Conservation (phyloP, 2,329 filamentous ascomycete genomes). For the Coleophoma eucalyptorum region DNA sequence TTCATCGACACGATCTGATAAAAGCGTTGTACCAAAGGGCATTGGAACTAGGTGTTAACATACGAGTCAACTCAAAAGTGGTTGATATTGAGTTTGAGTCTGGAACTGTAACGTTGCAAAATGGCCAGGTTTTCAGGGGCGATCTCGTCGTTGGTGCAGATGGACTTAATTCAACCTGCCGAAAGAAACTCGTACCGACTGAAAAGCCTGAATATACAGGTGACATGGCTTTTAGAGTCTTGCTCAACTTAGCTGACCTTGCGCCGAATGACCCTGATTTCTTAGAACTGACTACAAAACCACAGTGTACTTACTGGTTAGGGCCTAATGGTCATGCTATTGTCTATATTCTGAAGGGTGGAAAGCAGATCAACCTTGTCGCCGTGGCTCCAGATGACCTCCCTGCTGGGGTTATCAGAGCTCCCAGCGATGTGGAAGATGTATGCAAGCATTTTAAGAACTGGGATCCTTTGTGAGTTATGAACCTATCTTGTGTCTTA, state of each 20-base stretch:
- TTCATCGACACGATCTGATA: too few species aligned
- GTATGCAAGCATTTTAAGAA: not conserved
- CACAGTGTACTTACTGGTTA: not conserved
- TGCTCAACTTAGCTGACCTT: not conserved
- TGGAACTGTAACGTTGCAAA: not conserved
- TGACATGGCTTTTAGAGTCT: too few species aligned
- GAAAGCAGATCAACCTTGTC: not conserved
- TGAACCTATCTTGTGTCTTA: not conserved
- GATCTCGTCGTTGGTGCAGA: not conserved
- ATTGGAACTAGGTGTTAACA: not conserved
- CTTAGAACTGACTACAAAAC: not conserved
- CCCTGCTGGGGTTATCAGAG: not conserved
- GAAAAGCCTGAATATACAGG: not conserved
- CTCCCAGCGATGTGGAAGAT: not conserved
- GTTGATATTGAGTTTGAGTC: not conserved
- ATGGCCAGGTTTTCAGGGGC: not conserved
- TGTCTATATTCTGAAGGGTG: not conserved
- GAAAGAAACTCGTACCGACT: not conserved
- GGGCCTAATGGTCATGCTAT: not conserved
- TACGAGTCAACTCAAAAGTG: not conserved
- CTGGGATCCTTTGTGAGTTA: not conserved
- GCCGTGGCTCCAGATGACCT: not conserved
- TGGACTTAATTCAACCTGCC: not conserved
- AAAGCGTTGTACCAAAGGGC: too few species aligned
- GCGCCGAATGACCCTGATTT: not conserved